Evolutionary conservation across 192 early-diverging fungal genomes (phyloP), one percentile per base, ranked within the genome.

Genomic region (Lunasporangiospora selenospora): DNA sequence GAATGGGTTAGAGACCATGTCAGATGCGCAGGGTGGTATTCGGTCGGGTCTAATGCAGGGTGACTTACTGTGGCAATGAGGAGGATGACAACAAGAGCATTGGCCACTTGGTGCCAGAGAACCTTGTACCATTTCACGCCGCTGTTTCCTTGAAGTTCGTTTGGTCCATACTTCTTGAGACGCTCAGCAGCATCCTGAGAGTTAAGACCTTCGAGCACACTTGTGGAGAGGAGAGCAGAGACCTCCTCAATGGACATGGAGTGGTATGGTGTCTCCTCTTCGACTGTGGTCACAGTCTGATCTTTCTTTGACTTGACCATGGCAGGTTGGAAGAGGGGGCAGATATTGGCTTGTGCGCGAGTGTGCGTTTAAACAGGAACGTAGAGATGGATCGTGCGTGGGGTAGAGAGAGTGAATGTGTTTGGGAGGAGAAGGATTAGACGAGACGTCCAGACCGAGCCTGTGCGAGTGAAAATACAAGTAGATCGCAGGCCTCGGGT

Each of bases 111-210:
- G 27, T 82, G 80, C 46, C 81, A 39, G 31, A 89, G 56, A n/a
- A 90, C 78, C 62, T 80, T 84, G 44, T 83, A 62, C 29, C 80
- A 80, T 58, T 78, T 89, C 7, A 88, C 85, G 15, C 86, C 78
- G 23, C 87, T 85, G 62, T 80, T 80, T 30, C 89, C 87, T 46
- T 80, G 79, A 69, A 90, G 80, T 52, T 89, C 85, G 76, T 90
- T 90, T n/a, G 65, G 54, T 0, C 86, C 86, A 53, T 84, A 61
- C 21, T 24, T 9, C 6, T 26, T 18, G 21, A 59, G 32, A 16
- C 34, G 57, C 15, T 8, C 24, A 21, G 45, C 45, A 5, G 57
- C 57, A 21, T 49, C 57, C 0, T 30, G 24, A 2, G 57, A 48
- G 26, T 43, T 46, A 16, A 59, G 45, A 16, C 57, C 57, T 33